phyloP scores from a whole-genome alignment of 352 stramenopile species.

The Globisporangium carolinianum region DNA sequence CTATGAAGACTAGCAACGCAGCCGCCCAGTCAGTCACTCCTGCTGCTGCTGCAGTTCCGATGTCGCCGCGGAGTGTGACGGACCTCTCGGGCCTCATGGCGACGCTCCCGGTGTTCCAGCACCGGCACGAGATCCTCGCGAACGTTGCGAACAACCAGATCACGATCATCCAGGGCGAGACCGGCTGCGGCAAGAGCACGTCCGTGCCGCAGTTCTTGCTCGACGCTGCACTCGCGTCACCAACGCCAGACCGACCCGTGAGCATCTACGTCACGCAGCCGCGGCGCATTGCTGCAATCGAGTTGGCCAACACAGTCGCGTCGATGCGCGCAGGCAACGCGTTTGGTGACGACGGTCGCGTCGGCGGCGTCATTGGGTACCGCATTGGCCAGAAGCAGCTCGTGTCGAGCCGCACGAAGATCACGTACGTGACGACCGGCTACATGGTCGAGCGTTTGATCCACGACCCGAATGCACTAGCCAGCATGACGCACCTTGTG shows the following conservation, averaged over 20 bases:
- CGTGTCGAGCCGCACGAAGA: constrained; percentile 86
- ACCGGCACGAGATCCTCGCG: constrained; percentile 82
- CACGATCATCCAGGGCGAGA: constrained; percentile 92
- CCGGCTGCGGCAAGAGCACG: constrained; percentile 95
- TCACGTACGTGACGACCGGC: constrained; percentile 96
- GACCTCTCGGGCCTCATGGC: constrained; percentile 40
- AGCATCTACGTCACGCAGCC: constrained; percentile 97
- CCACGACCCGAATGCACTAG: constrained; percentile 85
- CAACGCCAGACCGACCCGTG: constrained; percentile 32
- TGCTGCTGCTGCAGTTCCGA: not conserved
- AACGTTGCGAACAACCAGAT: constrained; percentile 80
- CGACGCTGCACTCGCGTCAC: constrained; percentile 29
- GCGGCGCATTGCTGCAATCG: constrained; percentile 89
- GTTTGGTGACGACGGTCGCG: constrained; percentile 49
- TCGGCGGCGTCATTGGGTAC: constrained; percentile 73
- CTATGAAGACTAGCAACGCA: not conserved
- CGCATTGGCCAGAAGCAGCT: constrained; percentile 88
- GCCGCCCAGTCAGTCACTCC: not conserved
- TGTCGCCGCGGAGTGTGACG: constrained; percentile 10
- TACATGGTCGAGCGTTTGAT: constrained; percentile 95
- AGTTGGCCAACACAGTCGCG: constrained; percentile 87
- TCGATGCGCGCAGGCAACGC: constrained; percentile 84
- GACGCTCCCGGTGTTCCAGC: constrained; percentile 81
- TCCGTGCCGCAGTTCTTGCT: constrained; percentile 93
- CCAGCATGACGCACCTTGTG: constrained; percentile 91